Conservation (phyloP, 805 yeast species). For the Debaryomyces tyrocola region DNA sequence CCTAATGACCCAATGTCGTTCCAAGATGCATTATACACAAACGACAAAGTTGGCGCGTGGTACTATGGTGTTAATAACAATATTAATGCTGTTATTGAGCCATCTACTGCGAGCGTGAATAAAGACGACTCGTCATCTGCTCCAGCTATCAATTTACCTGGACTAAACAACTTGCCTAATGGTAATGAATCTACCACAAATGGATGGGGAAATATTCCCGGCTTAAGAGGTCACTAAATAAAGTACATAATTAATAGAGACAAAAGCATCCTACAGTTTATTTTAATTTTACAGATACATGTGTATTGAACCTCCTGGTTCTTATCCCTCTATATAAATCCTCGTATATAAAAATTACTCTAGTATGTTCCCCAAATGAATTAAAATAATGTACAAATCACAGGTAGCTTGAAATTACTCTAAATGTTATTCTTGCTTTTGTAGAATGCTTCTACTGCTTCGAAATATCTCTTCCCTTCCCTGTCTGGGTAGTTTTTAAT, state of each 20-base stretch:
- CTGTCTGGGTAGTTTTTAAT: conserved; percentile 16
- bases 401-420: neutral
- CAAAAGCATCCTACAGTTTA: no score
- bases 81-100: conserved; percentile 40
- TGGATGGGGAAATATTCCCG: conserved; percentile 14
- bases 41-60: conserved; percentile 49
- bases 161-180: conserved; percentile 18
- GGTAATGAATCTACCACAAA: conserved; percentile 6
- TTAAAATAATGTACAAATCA: neutral
- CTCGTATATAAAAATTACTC: neutral
- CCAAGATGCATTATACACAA: conserved; percentile 77
- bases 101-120: conserved; percentile 9
- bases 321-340: neutral
- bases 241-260: neutral
- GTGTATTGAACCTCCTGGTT: neutral
- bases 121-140: conserved; percentile 4
- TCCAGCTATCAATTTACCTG: conserved; percentile 21
- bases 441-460: conserved; percentile 26
- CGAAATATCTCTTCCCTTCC: conserved; percentile 24
- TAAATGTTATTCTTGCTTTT: neutral
- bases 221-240: conserved; percentile 15
- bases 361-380: neutral
- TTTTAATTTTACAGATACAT: no score
- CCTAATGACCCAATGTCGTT: conserved; percentile 85
- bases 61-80: conserved; percentile 47